phyloP scores from a whole-genome alignment of 108 stramenopile species.

The Pseudonitzschia delicatissima region DNA sequence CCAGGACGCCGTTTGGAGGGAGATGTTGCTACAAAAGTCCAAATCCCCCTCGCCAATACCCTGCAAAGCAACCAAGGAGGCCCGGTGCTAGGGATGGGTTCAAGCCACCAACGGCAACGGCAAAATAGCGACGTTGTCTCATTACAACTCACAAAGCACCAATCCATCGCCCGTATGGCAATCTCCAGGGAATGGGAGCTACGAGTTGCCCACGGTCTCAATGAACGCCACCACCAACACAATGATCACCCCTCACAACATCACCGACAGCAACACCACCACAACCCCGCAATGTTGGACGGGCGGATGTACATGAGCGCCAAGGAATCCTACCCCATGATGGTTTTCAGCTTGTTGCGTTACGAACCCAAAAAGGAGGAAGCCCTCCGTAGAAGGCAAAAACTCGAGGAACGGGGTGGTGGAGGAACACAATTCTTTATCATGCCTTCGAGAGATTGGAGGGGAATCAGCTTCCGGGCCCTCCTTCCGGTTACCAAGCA shows the following conservation, averaged over 20 bases:
- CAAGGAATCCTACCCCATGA: conserved; percentile 63
- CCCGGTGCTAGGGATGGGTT: too few relatives aligned
- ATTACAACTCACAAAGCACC: conserved; percentile 35
- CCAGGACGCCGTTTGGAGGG: conserved; percentile 79
- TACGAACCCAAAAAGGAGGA: conserved; percentile 89
- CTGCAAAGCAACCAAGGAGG: not conserved
- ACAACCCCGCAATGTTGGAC: conserved; percentile 58
- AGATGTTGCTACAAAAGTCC: conserved; percentile 50
- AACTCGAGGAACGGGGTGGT: conserved; percentile 83
- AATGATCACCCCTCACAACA: conserved; percentile 6
- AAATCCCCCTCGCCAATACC: conserved; percentile 42
- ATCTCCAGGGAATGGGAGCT: conserved; percentile 76
- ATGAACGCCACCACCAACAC: not conserved
- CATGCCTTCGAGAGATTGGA: conserved; percentile 80
- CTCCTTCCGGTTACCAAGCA: conserved; percentile 31
- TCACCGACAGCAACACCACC: conserved; percentile 7
- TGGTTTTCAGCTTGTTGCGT: conserved; percentile 69
- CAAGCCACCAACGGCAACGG: not conserved
- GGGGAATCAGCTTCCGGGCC: conserved; percentile 75
- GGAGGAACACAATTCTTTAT: conserved; percentile 81
- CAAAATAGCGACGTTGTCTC: conserved; percentile 11
- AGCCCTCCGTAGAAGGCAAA: conserved; percentile 63
- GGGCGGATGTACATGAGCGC: conserved; percentile 78
- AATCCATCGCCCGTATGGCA: conserved; percentile 63
- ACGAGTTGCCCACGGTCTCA: conserved; percentile 55